A percentile compares a stretch with the other conserved stretches of the same genome.
Conservation (phyloP, 345 rosid species). For the Melaleuca quinquenervia region DNA sequence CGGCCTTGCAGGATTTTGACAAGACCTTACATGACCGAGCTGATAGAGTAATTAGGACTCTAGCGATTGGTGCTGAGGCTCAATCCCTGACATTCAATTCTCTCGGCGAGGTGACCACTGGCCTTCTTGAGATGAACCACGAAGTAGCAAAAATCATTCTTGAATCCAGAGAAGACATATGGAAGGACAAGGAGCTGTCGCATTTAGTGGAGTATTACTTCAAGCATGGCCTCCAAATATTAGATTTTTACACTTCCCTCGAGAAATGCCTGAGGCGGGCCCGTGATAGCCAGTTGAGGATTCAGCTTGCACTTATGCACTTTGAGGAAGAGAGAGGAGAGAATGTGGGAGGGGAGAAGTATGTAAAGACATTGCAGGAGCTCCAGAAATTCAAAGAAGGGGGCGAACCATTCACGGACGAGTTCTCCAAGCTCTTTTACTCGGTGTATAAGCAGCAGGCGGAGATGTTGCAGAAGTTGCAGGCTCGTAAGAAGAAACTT, state of each 20-base stretch:
- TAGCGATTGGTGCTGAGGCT: conserved; percentile 38
- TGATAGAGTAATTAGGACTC: conserved; percentile 39
- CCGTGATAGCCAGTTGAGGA: conserved; percentile 45
- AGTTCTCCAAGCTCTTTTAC: conserved; percentile 41
- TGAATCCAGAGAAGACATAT: conserved; percentile 45
- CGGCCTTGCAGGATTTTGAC: conserved; percentile 50
- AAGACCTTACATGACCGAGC: conserved; percentile 42
- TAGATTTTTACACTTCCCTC: conserved; percentile 63
- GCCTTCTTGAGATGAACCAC: conserved; percentile 62
- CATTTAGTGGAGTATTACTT: conserved; percentile 57
- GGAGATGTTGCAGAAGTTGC: conserved; percentile 35
- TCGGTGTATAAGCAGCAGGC: conserved; percentile 39
- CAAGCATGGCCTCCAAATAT: conserved; percentile 33
- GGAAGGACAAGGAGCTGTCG: conserved; percentile 51
- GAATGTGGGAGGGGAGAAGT: conserved; percentile 21
- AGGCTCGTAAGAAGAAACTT: conserved; percentile 31
- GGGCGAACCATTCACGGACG: conserved; percentile 57
- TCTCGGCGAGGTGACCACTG: conserved; percentile 13
- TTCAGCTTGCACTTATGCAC: conserved; percentile 45
- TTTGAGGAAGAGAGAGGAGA: conserved; percentile 38
- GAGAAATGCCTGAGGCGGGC: conserved; percentile 54
- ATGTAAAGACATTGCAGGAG: conserved; percentile 50
- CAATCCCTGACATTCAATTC: conserved; percentile 40
- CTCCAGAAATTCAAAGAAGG: conserved; percentile 51
- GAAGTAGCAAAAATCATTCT: conserved; percentile 52